phyloP scores from a whole-genome alignment of 192 early-diverging fungal species.

The Linnemannia hyalina region DNA sequence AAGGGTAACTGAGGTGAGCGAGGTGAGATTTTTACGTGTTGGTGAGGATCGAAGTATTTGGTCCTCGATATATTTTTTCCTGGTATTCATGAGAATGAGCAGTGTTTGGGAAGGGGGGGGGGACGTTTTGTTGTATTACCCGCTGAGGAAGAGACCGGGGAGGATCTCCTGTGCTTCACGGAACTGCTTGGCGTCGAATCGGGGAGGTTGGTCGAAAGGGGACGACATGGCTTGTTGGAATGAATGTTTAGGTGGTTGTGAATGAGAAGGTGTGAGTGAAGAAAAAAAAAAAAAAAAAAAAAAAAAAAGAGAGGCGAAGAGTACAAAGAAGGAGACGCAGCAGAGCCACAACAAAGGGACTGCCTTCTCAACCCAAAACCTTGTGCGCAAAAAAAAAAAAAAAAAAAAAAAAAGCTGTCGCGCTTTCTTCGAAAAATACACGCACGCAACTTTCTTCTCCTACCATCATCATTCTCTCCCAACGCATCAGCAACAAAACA shows the following conservation, averaged over 20 bases:
- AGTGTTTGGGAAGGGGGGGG: background rate
- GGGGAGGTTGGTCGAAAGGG: constrained; percentile 3
- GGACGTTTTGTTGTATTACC: constrained; percentile 15
- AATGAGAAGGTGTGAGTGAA: background rate
- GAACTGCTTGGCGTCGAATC: constrained; percentile 17
- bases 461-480: no score
- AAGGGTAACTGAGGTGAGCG: background rate
- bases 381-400: background rate
- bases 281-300: constrained; percentile 7
- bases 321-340: background rate
- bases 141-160: constrained; percentile 45
- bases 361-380: background rate
- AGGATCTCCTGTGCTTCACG: constrained; percentile 45
- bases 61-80: background rate
- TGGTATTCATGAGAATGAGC: background rate
- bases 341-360: background rate
- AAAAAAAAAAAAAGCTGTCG: background rate
- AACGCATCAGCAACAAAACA: background rate
- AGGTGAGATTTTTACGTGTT: background rate
- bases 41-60: no score
- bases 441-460: background rate
- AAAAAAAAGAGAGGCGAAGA: background rate
- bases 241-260: background rate
- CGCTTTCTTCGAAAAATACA: background rate
- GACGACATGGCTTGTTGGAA: background rate